phyloP scores from a whole-genome alignment of 768 basidiomycete genomes.

The Boletus fagicola region DNA sequence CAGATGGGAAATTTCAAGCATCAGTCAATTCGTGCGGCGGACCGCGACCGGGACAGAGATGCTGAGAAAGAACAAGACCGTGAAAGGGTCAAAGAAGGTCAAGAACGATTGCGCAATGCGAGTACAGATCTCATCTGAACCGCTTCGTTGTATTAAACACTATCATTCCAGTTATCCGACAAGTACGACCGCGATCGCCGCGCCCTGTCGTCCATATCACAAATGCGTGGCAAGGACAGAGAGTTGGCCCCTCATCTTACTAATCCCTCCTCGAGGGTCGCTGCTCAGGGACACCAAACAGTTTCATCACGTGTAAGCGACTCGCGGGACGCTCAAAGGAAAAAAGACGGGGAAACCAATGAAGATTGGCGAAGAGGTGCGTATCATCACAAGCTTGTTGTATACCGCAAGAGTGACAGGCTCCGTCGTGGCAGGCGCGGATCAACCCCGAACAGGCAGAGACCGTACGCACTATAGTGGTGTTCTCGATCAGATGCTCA shows the following conservation, averaged over 20 bases:
- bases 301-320: slow-evolving; percentile 54
- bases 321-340: slow-evolving; percentile 57
- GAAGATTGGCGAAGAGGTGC: slow-evolving; percentile 87
- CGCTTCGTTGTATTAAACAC: slow-evolving; percentile 3
- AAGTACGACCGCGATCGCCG: slow-evolving; percentile 81
- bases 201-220: slow-evolving; percentile 47
- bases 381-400: slow-evolving; percentile 19
- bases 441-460: slow-evolving; percentile 49
- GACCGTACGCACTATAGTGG: slow-evolving; percentile 49
- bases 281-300: slow-evolving; percentile 33
- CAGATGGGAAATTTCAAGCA: slow-evolving; percentile 95
- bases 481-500: slow-evolving; percentile 2
- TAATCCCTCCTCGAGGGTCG: slow-evolving; percentile 41
- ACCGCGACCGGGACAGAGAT: slow-evolving; percentile 52
- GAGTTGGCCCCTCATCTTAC: slow-evolving; percentile 62
- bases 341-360: slow-evolving; percentile 68
- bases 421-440: slow-evolving; percentile 37
- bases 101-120: slow-evolving; percentile 75
- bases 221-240: slow-evolving; percentile 62
- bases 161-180: slow-evolving; percentile 66
- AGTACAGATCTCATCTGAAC: slow-evolving; percentile 6
- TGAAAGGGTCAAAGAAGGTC: slow-evolving; percentile 73
- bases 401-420: neutral
- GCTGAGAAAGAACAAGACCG: slow-evolving; percentile 50
- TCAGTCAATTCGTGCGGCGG: slow-evolving; percentile 70